These are phyloP conservation scores for Ilex asprella DNA, from an alignment of 257 asterid species.

Conservation along the genomic window DNA sequence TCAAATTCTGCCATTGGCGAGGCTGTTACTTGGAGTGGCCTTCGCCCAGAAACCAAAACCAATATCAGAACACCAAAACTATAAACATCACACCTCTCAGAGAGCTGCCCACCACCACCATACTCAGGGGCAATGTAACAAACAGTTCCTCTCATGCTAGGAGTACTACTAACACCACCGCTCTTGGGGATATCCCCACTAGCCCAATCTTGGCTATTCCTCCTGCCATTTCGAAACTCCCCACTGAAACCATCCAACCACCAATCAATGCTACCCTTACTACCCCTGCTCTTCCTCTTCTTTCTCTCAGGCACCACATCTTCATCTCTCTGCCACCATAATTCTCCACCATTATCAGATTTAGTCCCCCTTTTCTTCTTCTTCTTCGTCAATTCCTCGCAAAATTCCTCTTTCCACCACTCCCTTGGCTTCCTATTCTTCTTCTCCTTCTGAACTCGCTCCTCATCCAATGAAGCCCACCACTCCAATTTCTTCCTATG, in stretches of 20 bases:
- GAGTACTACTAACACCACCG: slow-evolving; percentile 91
- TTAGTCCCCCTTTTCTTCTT: slow-evolving; percentile 49
- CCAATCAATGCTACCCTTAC: slow-evolving; percentile 66
- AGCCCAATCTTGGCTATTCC: slow-evolving; percentile 72
- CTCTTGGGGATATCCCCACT: slow-evolving; percentile 73
- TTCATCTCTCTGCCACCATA: slow-evolving; percentile 84
- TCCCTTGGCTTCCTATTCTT: slow-evolving; percentile 62
- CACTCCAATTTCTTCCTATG: slow-evolving; percentile 65
- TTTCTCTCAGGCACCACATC: slow-evolving; percentile 44
- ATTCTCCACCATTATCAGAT: slow-evolving; percentile 33
- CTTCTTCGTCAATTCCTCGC: slow-evolving; percentile 72
- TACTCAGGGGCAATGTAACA: slow-evolving; percentile 88
- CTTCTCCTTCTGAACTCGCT: slow-evolving; percentile 38
- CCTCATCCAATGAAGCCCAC: slow-evolving; percentile 66
- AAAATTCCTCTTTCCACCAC: slow-evolving; percentile 97
- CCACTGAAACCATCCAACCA: slow-evolving; percentile 87
- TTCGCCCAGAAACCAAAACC: slow-evolving; percentile 74
- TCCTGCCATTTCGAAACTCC: slow-evolving; percentile 57
- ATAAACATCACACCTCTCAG: slow-evolving; percentile 81
- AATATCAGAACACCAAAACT: slow-evolving; percentile 81
- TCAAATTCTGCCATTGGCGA: slow-evolving; percentile 91
- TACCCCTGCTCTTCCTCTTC: slow-evolving; percentile 48
- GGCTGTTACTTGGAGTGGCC: slow-evolving; percentile 92
- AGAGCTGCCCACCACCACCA: slow-evolving; percentile 61
- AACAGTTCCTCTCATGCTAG: slow-evolving; percentile 95